Conservation (phyloP, 148 eudicot genomes). For the Spergularia marina region DNA sequence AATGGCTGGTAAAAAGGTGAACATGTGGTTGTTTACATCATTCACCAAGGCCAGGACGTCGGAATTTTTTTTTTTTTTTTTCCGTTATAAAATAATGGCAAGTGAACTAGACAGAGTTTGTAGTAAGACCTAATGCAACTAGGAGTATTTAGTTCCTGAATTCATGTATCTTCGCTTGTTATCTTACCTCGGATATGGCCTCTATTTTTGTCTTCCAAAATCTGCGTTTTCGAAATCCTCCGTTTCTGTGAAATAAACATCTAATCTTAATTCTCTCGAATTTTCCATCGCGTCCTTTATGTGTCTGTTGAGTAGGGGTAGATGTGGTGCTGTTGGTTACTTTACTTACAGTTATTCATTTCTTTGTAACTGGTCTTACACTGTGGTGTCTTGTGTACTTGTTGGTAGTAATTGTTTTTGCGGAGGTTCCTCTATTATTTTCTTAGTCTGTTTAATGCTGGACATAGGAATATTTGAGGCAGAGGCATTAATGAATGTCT, state of each 20-base stretch:
- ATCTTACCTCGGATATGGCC: neutral
- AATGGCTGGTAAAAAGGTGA: neutral
- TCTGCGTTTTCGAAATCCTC: neutral
- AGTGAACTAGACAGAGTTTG: neutral
- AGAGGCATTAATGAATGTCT: constrained; percentile 6
- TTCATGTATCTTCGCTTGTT: neutral
- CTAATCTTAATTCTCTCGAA: neutral
- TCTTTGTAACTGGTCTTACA: neutral
- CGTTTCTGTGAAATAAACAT: neutral
- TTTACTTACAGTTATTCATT: neutral
- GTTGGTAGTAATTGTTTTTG: neutral
- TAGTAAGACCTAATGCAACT: neutral
- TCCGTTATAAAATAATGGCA: neutral
- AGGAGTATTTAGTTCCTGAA: constrained; percentile 4
- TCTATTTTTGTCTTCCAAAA: neutral
- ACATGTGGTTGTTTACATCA: neutral
- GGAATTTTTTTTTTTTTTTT: too few relatives aligned
- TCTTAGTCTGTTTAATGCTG: neutral
- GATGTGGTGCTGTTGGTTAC: neutral
- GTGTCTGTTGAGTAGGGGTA: neutral
- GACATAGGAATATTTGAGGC: neutral
- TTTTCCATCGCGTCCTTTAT: neutral
- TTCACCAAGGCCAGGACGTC: neutral
- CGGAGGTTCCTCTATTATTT: neutral
- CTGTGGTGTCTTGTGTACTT: neutral